Percentiles rank a stretch among this genome's conserved stretches.
Evolutionary conservation across 75 land plant species (phyloP).

Genomic region (Chamaecyparis obtusa): DNA sequence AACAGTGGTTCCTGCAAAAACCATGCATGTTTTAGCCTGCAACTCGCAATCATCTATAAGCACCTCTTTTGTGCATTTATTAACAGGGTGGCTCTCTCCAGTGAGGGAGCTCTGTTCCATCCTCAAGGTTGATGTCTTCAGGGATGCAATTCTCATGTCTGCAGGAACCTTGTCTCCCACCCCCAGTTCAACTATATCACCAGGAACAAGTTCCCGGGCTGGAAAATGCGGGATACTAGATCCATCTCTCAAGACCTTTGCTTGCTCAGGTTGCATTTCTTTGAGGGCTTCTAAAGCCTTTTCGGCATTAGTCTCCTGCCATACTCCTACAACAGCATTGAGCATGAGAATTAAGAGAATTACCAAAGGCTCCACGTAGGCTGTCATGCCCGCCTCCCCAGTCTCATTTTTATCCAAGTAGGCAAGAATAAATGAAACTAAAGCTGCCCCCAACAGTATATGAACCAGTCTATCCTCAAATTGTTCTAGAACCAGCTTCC

Average conservation of each 20-base stretch:
- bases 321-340: constrained; percentile 85
- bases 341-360: constrained; percentile 68
- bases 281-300: constrained; percentile 86
- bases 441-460: constrained; percentile 79
- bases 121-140: constrained; percentile 70
- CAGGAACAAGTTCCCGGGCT: constrained; percentile 89
- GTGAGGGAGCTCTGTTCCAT: constrained; percentile 86
- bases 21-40: constrained; percentile 83
- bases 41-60: constrained; percentile 58
- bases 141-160: constrained; percentile 62
- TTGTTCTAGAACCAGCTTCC: constrained; percentile 79
- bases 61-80: constrained; percentile 41
- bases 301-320: constrained; percentile 95
- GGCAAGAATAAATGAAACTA: constrained; percentile 64
- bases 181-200: constrained; percentile 77
- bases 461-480: constrained; percentile 85
- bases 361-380: constrained; percentile 84
- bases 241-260: constrained; percentile 68
- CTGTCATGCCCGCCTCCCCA: constrained; percentile 51
- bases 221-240: constrained; percentile 53
- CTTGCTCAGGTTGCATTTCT: constrained; percentile 73
- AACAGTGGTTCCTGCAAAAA: constrained; percentile 87
- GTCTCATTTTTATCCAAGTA: constrained; percentile 40
- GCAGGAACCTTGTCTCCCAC: constrained; percentile 93
- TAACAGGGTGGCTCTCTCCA: constrained; percentile 79